Evolutionary conservation across 78 protist species (phyloP).

Genomic region (Dictyostelium citrinum): DNA sequence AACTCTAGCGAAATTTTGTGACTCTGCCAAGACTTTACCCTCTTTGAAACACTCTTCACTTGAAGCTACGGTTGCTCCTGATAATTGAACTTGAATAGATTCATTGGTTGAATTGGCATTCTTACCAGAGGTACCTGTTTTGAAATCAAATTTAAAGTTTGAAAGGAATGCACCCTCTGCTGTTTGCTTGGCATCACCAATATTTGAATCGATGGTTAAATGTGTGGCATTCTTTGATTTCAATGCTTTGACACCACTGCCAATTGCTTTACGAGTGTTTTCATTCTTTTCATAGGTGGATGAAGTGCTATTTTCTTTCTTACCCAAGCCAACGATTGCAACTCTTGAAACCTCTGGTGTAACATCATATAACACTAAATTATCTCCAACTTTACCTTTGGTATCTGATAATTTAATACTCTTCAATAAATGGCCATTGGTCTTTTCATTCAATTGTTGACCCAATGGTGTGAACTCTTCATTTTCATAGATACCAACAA

Average conservation of each 20-base stretch:
- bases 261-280: constrained; percentile 21
- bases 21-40: constrained; percentile 47
- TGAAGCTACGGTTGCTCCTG: neutral
- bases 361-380: constrained; percentile 19
- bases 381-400: constrained; percentile 70
- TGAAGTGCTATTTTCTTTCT: neutral
- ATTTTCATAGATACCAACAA: constrained; percentile 59
- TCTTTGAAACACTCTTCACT: neutral
- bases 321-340: constrained; percentile 70
- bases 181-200: constrained; percentile 26
- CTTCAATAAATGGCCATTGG: constrained; percentile 24
- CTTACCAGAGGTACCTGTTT: neutral
- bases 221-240: constrained; percentile 42
- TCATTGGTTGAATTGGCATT: neutral
- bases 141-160: constrained; percentile 43
- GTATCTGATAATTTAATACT: constrained; percentile 33
- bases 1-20: constrained; percentile 74
- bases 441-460: constrained; percentile 18
- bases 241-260: constrained; percentile 57
- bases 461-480: constrained; percentile 48
- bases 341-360: constrained; percentile 63
- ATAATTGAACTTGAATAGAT: neutral
- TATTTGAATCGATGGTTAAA: constrained; percentile 25
- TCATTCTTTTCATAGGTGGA: constrained; percentile 16
- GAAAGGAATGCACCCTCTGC: constrained; percentile 58